A percentile compares a stretch with the other conserved stretches of the same genome.
Conservation (phyloP, 2,329 filamentous ascomycete species). For the Pyrenochaeta sp. region DNA sequence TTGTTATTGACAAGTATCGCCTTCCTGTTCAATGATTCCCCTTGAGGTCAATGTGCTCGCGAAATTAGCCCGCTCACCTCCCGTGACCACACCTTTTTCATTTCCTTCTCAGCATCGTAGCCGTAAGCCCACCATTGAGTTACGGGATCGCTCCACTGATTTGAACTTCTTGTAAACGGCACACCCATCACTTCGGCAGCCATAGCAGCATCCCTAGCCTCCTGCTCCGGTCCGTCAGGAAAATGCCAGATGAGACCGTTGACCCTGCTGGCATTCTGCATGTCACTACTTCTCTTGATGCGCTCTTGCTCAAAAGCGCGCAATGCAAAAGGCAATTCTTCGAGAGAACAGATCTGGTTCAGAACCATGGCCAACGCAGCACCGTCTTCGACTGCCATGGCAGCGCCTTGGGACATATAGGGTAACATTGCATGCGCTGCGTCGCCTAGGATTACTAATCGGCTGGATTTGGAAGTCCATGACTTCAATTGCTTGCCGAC, state of each 20-base stretch:
- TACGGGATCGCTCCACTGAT: constrained; percentile 58
- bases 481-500: constrained; percentile 11
- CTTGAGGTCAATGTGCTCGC: constrained; percentile 30
- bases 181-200: constrained; percentile 47
- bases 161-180: constrained; percentile 50
- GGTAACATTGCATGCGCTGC: constrained; percentile 36
- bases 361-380: constrained; percentile 64
- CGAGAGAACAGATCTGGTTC: constrained; percentile 26
- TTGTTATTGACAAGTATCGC: too few species aligned
- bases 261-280: constrained; percentile 57
- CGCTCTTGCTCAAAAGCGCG: constrained; percentile 54
- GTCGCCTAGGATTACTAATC: constrained; percentile 30
- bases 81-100: constrained; percentile 33
- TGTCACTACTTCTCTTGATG: constrained; percentile 52
- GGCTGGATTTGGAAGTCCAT: constrained; percentile 20
- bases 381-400: constrained; percentile 71
- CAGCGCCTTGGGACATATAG: constrained; percentile 57
- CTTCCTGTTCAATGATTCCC: too few species aligned
- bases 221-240: constrained; percentile 28
- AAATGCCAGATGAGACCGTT: constrained; percentile 59
- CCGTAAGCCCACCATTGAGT: constrained; percentile 58
- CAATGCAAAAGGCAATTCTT: constrained; percentile 47
- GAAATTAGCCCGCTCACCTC: background rate
- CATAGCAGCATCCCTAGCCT: constrained; percentile 28
- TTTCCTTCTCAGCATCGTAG: constrained; percentile 52